Evolutionary conservation across 495 filamentous ascomycete genomes (phyloP), one percentile per base, ranked within the genome.

Genomic region (Choiromyces venosus): DNA sequence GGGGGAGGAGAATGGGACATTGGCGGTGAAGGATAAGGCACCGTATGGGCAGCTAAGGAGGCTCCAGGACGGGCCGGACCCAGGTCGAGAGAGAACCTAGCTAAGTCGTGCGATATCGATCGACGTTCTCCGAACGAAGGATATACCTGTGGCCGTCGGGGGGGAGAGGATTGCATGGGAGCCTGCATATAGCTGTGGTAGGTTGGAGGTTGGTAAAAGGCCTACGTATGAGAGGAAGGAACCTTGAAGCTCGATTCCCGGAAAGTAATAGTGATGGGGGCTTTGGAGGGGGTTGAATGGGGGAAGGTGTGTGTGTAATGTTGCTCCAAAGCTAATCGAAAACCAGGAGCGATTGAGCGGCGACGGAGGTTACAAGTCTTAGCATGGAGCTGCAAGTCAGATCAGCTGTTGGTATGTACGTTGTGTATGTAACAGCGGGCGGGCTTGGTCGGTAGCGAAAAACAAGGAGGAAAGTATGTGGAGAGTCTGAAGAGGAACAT

Each of bases 1-100:
- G 86, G 85, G 83, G 87, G 87, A 82, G 89, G 89, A 85, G 90
- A 90, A 83, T 89, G 89, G 87, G 91, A 93, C 91, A 94, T 94
- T 87, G 90, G 89, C 87, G 90, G 90, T 86, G 89, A 90, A 84
- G 88, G 87, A 83, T 91, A 88, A 83, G 89, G 89, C 88, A 87
- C 85, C 78, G 82, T 85, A 80, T 83, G 87, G 88, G 85, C 86
- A 88, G 83, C 84, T 86, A 86, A 86, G 85, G 86, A 88, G 83
- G 87, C 87, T 87, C 88, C 89, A 88, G 86, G 85, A 85, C 86
- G 84, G 82, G 87, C 85, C 86, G 88, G 87, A 82, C 87, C 86
- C 83, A 89, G 86, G 85, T 91, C 90, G 81, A 92, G 88, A 83
- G 87, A 84, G 81, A 89, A 87, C 83, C 87, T 86, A 82, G 89